Conservation (phyloP, 2,329 filamentous ascomycete species). For the Fusarium sp. region DNA sequence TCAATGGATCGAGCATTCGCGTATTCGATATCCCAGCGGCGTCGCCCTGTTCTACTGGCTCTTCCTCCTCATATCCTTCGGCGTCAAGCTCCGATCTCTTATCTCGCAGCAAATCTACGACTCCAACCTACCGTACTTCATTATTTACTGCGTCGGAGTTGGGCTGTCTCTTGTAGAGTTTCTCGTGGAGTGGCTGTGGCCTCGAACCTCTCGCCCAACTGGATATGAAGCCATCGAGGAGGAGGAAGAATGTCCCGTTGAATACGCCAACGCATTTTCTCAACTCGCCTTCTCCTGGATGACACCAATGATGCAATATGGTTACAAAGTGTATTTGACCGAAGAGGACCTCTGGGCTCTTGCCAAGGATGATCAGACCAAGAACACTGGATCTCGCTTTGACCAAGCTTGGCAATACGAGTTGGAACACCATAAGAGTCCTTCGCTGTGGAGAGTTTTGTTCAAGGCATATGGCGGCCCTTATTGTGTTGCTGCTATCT, state of each 20-base stretch:
- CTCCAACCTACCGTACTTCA: slow-evolving; percentile 76
- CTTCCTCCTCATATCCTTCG: slow-evolving; percentile 80
- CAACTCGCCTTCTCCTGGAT: slow-evolving; percentile 97
- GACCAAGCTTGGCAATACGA: slow-evolving; percentile 81
- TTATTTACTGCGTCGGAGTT: slow-evolving; percentile 77
- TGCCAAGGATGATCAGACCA: slow-evolving; percentile 81
- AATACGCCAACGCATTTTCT: slow-evolving; percentile 95
- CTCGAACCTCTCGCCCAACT: slow-evolving; percentile 72
- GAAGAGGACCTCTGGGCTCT: slow-evolving; percentile 97
- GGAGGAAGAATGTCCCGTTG: slow-evolving; percentile 75
- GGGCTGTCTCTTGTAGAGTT: slow-evolving; percentile 78
- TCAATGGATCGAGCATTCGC: slow-evolving; percentile 87
- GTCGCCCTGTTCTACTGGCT: slow-evolving; percentile 94
- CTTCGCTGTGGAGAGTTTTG: slow-evolving; percentile 85
- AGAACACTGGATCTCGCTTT: slow-evolving; percentile 75
- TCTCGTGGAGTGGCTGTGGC: slow-evolving; percentile 83
- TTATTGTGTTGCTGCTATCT: slow-evolving; percentile 82
- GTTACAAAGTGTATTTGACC: slow-evolving; percentile 90
- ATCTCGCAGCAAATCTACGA: slow-evolving; percentile 79
- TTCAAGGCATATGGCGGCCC: slow-evolving; percentile 86
- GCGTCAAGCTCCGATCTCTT: slow-evolving; percentile 86
- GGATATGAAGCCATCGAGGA: slow-evolving; percentile 66
- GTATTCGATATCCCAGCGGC: slow-evolving; percentile 85
- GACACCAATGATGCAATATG: slow-evolving; percentile 96
- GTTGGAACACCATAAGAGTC: slow-evolving; percentile 70